A percentile compares a stretch with the other conserved stretches of the same genome.
These are phyloP conservation scores for Aspergillus unguis DNA, from an alignment of 2,329 filamentous ascomycete species.

Conservation along the genomic window DNA sequence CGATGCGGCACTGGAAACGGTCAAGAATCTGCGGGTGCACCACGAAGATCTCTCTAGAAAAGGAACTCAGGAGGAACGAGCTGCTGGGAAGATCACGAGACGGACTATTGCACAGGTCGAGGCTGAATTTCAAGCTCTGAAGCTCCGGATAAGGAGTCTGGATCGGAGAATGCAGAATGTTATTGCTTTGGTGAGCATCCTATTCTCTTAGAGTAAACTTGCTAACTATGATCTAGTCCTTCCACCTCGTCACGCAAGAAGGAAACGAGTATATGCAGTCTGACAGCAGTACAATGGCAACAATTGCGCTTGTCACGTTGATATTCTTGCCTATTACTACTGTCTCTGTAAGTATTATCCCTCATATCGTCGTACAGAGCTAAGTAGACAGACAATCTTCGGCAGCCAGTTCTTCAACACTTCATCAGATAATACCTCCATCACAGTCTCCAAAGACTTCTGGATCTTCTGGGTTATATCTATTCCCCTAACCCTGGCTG, in stretches of 20 bases:
- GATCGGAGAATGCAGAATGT: slow-evolving; percentile 3
- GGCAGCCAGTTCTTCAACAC: slow-evolving; percentile 5
- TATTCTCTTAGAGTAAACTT: background rate
- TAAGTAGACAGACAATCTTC: background rate
- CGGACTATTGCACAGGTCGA: background rate
- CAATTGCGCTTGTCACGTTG: slow-evolving; percentile 2
- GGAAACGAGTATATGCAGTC: background rate
- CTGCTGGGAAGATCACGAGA: background rate
- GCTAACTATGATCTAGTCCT: background rate
- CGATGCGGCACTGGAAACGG: background rate
- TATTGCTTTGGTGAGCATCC: background rate
- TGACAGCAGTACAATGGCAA: slow-evolving; percentile 3
- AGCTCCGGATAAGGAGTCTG: background rate
- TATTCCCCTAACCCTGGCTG: background rate
- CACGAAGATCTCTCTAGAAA: background rate
- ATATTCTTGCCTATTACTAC: slow-evolving; percentile 1
- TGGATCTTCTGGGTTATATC: slow-evolving; percentile 4
- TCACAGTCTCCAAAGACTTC: background rate
- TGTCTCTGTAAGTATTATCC: background rate
- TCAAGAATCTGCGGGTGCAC: background rate
- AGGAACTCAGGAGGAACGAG: background rate
- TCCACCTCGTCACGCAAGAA: slow-evolving; percentile 3
- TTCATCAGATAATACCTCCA: background rate
- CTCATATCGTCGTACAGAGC: background rate
- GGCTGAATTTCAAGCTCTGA: background rate